These are phyloP conservation scores for Quercus alba DNA, from an alignment of 306 rosid genomes.

Conservation along the genomic window DNA sequence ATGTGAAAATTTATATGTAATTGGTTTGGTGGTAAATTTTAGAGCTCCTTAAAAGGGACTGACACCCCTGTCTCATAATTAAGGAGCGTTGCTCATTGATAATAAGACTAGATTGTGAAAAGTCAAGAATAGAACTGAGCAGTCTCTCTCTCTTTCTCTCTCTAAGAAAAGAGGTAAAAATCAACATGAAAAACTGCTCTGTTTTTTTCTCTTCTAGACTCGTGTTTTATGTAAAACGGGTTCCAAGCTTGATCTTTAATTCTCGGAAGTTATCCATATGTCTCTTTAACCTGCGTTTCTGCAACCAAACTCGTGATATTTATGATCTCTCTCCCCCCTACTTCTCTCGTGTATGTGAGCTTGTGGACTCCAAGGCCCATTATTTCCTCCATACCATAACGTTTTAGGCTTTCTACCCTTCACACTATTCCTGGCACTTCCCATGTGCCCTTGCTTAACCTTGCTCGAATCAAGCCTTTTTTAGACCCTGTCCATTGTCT, in stretches of 20 bases:
- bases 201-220: neutral
- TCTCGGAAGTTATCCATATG: no score
- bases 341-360: neutral
- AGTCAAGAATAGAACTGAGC: neutral
- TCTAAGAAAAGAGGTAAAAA: neutral
- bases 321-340: neutral
- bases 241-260: neutral
- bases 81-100: no score
- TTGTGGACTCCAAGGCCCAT: neutral
- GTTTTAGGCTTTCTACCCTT: neutral
- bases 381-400: neutral
- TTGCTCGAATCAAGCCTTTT: neutral
- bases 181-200: neutral
- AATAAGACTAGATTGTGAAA: no score
- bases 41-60: no score
- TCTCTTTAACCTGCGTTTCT: neutral
- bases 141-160: neutral
- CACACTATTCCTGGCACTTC: neutral
- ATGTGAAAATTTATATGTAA: neutral
- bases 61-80: no score
- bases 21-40: no score
- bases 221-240: neutral
- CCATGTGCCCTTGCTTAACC: neutral
- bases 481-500: neutral
- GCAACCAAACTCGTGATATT: conserved; percentile 3